Base-by-base conservation (phyloP, 805 yeast genomes). In the Lipomyces yamadae region DNA sequence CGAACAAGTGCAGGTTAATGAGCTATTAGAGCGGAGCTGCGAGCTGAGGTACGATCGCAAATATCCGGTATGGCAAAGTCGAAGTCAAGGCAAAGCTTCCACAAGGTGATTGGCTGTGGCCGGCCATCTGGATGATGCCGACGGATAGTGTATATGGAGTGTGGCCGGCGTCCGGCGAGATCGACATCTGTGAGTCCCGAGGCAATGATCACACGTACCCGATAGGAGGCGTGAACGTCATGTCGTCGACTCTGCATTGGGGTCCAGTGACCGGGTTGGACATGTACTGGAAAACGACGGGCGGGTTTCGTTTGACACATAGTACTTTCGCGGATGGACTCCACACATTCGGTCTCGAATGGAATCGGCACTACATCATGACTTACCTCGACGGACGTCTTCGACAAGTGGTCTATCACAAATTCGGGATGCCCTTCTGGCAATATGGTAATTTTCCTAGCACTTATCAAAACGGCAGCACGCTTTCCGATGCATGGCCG, bases 131-230 rank as follows among this genome's bases (percentile, higher is more conserved):
- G 70, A 67, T 67, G 70, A 53, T 67, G 57, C 70, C 70, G 33
- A 55, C 45, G 2, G 42, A 67, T 39, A 50, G 33, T 18, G 61
- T 56, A 29, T 67, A 67, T 35, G 70, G 70, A 30, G 39, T 33
- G n/a, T 67, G 70, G 70, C 70, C 70, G 6, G 66, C 68, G n/a
- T 64, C 68, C 7, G 70, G 70, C 29, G 70, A 67, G 50, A 67
- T 67, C 45, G 70, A 67, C 42, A 64, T 67, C 52, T 58, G 54
- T 29, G 70, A 67, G 62, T 58, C 68, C 33, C 65, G 68, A 11
- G 68, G 70, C 13, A 67, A 67, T 50, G 60, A 58, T 56, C 70
- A 64, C 53, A 64, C 58, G 42, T 67, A 64, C 61, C 13, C 52
- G 24, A 48, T 24, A 30, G 68, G 67, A 24, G 70, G 70, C 7